phyloP scores from a whole-genome alignment of 257 asterid genomes.

The Echium plantagineum region DNA sequence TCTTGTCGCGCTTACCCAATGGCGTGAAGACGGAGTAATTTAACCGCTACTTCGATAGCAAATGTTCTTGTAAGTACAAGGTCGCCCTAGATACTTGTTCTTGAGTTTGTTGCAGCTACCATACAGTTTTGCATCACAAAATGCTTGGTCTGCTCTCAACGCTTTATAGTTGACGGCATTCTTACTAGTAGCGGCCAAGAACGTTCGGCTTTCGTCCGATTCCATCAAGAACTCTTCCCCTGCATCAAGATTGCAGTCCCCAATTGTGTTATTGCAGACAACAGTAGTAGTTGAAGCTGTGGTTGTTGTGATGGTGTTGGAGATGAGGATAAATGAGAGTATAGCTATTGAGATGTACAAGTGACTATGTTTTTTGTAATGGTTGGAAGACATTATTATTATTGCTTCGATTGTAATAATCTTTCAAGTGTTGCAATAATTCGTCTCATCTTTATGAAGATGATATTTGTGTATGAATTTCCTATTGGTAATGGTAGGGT shows the following conservation, averaged over 20 bases:
- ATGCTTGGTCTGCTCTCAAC: background rate
- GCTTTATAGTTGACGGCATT: no score
- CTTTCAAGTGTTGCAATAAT: background rate
- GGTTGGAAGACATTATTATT: background rate
- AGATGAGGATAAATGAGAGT: background rate
- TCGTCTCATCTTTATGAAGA: background rate
- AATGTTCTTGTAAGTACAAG: background rate
- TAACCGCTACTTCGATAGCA: no score
- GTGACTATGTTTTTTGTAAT: background rate
- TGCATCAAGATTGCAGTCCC: constrained; percentile 1
- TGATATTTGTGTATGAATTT: background rate
- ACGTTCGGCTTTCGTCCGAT: constrained; percentile 17
- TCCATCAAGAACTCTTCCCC: constrained; percentile 22
- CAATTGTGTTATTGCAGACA: constrained; percentile 13
- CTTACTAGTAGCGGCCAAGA: constrained; percentile 5
- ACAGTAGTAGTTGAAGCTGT: background rate
- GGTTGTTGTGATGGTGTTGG: background rate
- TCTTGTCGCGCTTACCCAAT: no score
- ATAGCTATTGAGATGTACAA: background rate
- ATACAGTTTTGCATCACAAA: background rate
- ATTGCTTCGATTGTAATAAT: background rate
- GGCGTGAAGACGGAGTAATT: no score
- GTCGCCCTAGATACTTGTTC: background rate
- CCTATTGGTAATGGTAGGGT: background rate
- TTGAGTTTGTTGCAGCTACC: background rate